A percentile compares a stretch with the other conserved stretches of the same genome.
Evolutionary conservation across 2,329 filamentous ascomycete species (phyloP).

Genomic region (Pestalotiopsis sp.): DNA sequence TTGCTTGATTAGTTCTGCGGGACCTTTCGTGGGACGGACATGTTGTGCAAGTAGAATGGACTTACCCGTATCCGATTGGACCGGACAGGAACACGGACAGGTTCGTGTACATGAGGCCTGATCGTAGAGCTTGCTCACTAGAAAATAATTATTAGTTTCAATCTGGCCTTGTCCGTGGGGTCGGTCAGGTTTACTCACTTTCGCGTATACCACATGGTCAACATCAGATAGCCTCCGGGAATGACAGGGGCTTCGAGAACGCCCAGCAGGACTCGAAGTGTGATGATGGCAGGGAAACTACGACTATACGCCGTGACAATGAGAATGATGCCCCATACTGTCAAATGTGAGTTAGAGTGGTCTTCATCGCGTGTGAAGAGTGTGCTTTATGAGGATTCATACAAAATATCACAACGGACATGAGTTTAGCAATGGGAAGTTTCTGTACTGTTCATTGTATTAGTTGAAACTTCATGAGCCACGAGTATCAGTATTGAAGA

Average conservation of each 20-base stretch:
- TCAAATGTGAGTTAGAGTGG: not conserved
- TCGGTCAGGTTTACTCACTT: conserved; percentile 4
- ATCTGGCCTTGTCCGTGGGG: no score
- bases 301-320: conserved; percentile 10
- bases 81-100: conserved; percentile 14
- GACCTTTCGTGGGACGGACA: not conserved
- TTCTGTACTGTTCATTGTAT: conserved; percentile 4
- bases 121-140: conserved; percentile 13
- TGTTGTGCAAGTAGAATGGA: not conserved
- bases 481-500: not conserved
- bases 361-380: no score
- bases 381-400: no score
- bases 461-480: not conserved
- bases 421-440: conserved; percentile 14
- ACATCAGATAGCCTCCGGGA: conserved; percentile 14
- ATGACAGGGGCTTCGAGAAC: conserved; percentile 10
- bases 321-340: conserved; percentile 16
- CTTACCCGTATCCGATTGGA: conserved; percentile 12
- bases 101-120: conserved; percentile 16
- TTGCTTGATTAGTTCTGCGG: not conserved
- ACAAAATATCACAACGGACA: conserved; percentile 11
- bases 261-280: conserved; percentile 9
- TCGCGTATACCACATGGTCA: conserved; percentile 15
- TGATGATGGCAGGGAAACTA: conserved; percentile 11
- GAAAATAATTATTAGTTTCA: no score